A percentile compares a stretch with the other conserved stretches of the same genome.
These are phyloP conservation scores for Chara braunii DNA, from an alignment of 139 green algal species.

Conservation along the genomic window DNA sequence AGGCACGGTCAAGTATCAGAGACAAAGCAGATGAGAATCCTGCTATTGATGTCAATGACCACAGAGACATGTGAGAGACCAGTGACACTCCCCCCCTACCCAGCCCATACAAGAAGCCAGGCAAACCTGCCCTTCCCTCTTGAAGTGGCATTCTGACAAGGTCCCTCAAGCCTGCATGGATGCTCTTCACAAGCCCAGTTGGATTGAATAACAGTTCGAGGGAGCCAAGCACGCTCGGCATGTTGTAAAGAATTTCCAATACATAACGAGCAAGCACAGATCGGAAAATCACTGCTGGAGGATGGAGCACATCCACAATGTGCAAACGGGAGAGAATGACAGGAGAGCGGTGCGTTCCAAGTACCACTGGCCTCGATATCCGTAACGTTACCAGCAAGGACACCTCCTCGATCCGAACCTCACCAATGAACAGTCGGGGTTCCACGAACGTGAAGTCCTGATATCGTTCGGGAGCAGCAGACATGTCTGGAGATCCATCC, in stretches of 20 bases:
- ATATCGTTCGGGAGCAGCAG: background rate
- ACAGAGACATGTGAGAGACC: constrained; percentile 51
- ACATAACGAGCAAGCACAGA: constrained; percentile 45
- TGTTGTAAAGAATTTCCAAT: constrained; percentile 57
- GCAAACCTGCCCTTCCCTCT: constrained; percentile 19
- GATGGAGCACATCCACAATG: constrained; percentile 30
- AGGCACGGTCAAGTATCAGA: constrained; percentile 38
- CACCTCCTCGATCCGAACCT: background rate
- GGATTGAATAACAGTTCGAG: constrained; percentile 65
- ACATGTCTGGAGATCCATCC: too few species aligned
- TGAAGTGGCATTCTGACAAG: constrained; percentile 53
- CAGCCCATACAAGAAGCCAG: constrained; percentile 53
- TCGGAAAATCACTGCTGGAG: constrained; percentile 42
- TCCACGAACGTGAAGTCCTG: background rate
- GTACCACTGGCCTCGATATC: constrained; percentile 12
- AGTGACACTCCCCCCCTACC: constrained; percentile 51
- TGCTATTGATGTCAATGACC: constrained; percentile 50
- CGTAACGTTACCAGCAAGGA: constrained; percentile 8
- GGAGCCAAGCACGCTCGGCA: constrained; percentile 50
- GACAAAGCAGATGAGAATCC: constrained; percentile 49
- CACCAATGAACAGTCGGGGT: background rate
- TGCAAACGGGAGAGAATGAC: constrained; percentile 20
- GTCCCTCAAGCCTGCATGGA: constrained; percentile 45
- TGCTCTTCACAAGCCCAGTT: constrained; percentile 46
- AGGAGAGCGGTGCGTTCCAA: constrained; percentile 18